These are phyloP conservation scores for Ramularia endophylla DNA, from an alignment of 2,329 filamentous ascomycete species.

Conservation along the genomic window DNA sequence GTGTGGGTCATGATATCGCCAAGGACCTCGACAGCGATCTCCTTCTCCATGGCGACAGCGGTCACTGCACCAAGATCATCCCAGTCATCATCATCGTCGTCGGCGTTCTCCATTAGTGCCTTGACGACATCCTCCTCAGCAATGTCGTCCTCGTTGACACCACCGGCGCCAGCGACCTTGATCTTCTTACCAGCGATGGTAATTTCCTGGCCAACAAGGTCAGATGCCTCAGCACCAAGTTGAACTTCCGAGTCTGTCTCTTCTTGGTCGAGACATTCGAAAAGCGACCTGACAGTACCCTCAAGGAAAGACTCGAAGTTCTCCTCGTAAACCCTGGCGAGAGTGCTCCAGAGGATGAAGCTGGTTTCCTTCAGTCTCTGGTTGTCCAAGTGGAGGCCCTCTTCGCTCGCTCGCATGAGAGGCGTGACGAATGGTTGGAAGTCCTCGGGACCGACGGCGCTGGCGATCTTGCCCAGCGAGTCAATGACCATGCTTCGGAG, in stretches of 20 bases:
- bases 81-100: conserved; percentile 71
- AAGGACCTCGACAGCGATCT: conserved; percentile 91
- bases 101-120: conserved; percentile 41
- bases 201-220: conserved; percentile 69
- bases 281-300: conserved; percentile 72
- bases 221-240: conserved; percentile 66
- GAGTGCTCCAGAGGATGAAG: conserved; percentile 92
- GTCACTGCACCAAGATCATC: conserved; percentile 79
- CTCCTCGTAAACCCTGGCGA: conserved; percentile 89
- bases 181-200: conserved; percentile 77
- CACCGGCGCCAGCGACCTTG: conserved; percentile 62
- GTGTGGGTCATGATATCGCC: conserved; percentile 88
- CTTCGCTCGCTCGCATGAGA: conserved; percentile 87
- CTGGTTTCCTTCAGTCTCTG: conserved; percentile 90
- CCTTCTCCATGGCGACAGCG: conserved; percentile 89
- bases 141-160: conserved; percentile 47
- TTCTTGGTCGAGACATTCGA: conserved; percentile 81
- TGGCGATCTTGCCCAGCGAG: conserved; percentile 86
- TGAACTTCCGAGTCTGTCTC: conserved; percentile 75
- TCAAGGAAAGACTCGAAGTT: conserved; percentile 72
- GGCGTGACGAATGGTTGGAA: conserved; percentile 91
- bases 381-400: conserved; percentile 82
- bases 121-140: conserved; percentile 51
- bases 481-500: conserved; percentile 87
- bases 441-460: conserved; percentile 74